phyloP scores from a whole-genome alignment of 2,329 filamentous ascomycete species.

The Fusarium falciforme region DNA sequence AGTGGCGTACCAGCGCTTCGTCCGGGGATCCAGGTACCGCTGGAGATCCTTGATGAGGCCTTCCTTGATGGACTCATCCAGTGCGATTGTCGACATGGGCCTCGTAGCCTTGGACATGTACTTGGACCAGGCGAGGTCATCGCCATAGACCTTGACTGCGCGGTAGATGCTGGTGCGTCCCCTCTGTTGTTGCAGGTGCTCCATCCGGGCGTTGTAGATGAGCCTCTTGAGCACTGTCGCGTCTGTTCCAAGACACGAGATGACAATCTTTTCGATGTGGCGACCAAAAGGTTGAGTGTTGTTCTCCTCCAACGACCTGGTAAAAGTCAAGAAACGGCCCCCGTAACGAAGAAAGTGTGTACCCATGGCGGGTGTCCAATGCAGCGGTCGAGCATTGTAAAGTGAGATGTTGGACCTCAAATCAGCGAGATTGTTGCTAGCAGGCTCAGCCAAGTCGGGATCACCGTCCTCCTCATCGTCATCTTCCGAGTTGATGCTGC shows the following conservation, averaged over 20 bases:
- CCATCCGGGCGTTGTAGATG: slow-evolving; percentile 22
- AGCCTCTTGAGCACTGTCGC: slow-evolving; percentile 25
- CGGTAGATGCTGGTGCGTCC: slow-evolving; percentile 28
- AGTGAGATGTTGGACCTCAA: slow-evolving; percentile 19
- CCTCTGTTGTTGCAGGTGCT: slow-evolving; percentile 23
- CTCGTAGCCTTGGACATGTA: slow-evolving; percentile 32
- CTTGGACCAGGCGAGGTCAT: slow-evolving; percentile 17
- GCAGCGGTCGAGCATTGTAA: slow-evolving; percentile 19
- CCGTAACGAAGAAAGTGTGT: slow-evolving; percentile 32
- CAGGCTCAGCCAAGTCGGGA: slow-evolving; percentile 1
- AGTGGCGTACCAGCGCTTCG: slow-evolving; percentile 30
- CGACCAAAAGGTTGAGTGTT: background rate
- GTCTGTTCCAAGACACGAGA: slow-evolving; percentile 25
- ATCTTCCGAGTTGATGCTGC: background rate
- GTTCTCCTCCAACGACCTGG: background rate
- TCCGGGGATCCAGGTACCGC: slow-evolving; percentile 30
- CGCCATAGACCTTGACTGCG: background rate
- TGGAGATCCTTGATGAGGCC: slow-evolving; percentile 25
- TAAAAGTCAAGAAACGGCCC: slow-evolving; percentile 14
- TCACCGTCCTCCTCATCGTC: background rate
- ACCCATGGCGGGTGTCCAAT: slow-evolving; percentile 24
- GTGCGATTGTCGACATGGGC: slow-evolving; percentile 30
- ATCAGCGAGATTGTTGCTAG: slow-evolving; percentile 4
- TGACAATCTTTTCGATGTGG: background rate
- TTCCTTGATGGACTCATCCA: slow-evolving; percentile 27